Evolutionary conservation across 805 yeast species (phyloP).

Genomic region (Yamadazyma paraphyllophila): DNA sequence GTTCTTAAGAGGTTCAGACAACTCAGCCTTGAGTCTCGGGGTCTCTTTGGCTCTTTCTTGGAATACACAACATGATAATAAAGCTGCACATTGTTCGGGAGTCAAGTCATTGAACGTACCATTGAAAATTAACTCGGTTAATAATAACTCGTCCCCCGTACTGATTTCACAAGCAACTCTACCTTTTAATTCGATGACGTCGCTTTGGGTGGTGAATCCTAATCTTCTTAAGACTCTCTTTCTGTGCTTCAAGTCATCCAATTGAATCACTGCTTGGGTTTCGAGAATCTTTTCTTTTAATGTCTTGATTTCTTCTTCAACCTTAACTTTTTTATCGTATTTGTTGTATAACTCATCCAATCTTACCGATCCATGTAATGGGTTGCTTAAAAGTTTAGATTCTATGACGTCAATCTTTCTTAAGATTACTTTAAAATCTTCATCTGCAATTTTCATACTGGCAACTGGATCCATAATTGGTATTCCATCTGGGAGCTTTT

Average conservation of each 20-base stretch:
- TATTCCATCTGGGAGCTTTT: constrained; percentile 85
- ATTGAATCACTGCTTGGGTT: constrained; percentile 87
- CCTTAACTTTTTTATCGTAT: constrained; percentile 62
- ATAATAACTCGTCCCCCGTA: constrained; percentile 79
- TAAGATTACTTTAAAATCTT: constrained; percentile 66
- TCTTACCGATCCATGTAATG: constrained; percentile 60
- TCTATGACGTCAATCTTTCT: constrained; percentile 83
- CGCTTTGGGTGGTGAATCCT: constrained; percentile 83
- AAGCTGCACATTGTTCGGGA: constrained; percentile 89
- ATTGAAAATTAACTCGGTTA: constrained; percentile 91
- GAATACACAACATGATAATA: constrained; percentile 92
- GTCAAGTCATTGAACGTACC: constrained; percentile 89
- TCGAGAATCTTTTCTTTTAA: constrained; percentile 67
- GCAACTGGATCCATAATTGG: constrained; percentile 90
- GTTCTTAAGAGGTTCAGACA: constrained; percentile 87
- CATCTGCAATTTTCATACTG: constrained; percentile 89
- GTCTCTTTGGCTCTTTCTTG: constrained; percentile 91
- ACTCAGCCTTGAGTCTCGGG: constrained; percentile 81
- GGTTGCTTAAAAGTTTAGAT: constrained; percentile 66
- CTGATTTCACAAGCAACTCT: constrained; percentile 96
- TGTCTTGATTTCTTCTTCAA: constrained; percentile 57
- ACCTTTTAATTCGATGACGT: constrained; percentile 93
- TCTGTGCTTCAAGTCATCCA: constrained; percentile 90
- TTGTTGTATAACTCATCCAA: constrained; percentile 61
- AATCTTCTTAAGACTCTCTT: constrained; percentile 89